A percentile compares a stretch with the other conserved stretches of the same genome.
These are phyloP conservation scores for Ziziphus jujuba DNA, from an alignment of 306 rosid genomes.

Conservation along the genomic window DNA sequence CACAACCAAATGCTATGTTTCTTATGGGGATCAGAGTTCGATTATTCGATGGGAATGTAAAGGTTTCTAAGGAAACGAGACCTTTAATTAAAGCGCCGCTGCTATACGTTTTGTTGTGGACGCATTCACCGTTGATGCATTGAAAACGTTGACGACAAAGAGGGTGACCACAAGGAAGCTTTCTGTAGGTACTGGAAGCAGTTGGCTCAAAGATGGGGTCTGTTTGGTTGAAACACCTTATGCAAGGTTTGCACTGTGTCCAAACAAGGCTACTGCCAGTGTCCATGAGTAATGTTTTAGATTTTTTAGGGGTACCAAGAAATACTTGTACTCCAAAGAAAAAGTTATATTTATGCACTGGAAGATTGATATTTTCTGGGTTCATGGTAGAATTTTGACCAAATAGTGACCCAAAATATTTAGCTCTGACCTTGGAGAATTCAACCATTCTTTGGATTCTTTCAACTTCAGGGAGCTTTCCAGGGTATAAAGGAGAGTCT, in stretches of 20 bases:
- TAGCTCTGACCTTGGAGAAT: slow-evolving; percentile 1
- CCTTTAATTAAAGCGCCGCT: background rate
- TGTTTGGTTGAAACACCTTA: background rate
- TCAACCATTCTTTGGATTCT: background rate
- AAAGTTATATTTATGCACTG: background rate
- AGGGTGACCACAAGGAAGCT: background rate
- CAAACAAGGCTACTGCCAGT: slow-evolving; percentile 7
- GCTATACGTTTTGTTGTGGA: background rate
- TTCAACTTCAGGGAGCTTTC: background rate
- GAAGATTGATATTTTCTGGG: background rate
- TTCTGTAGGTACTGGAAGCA: background rate
- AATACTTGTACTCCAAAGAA: background rate
- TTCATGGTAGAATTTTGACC: background rate
- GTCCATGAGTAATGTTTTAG: background rate
- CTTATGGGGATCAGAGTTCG: background rate
- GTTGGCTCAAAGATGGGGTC: background rate
- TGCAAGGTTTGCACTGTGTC: slow-evolving; percentile 9
- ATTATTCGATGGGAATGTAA: background rate
- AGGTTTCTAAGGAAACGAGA: background rate
- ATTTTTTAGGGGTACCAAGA: background rate
- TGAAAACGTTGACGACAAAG: background rate
- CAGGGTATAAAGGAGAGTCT: background rate
- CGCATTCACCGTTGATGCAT: no score
- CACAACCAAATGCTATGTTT: background rate
- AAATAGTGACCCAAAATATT: no score